Conservation (phyloP, 2,329 filamentous ascomycete species). For the Immersiporthe knoxdaviesiana region DNA sequence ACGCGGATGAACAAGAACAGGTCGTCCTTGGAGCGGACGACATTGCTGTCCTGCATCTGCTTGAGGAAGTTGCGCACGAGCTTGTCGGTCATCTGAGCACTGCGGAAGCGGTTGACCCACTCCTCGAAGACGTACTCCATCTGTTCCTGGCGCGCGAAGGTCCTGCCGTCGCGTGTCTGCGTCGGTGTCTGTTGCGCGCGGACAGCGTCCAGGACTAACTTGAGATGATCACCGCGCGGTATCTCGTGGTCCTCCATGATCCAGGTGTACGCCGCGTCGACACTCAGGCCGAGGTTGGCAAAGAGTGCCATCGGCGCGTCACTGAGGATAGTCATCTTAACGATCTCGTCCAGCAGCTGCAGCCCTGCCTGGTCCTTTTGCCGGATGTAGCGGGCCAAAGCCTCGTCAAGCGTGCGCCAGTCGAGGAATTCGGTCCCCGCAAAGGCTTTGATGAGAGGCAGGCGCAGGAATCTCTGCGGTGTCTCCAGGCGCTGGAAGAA, state of each 20-base stretch:
- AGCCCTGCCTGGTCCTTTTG: conserved; percentile 73
- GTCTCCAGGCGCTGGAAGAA: conserved; percentile 62
- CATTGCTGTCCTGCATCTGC: conserved; percentile 75
- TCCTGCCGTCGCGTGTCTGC: conserved; percentile 58
- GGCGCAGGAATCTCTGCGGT: conserved; percentile 54
- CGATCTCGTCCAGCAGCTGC: conserved; percentile 77
- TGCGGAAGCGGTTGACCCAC: conserved; percentile 83
- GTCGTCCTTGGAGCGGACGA: conserved; percentile 76
- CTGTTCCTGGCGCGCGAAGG: conserved; percentile 71
- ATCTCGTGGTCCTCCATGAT: conserved; percentile 72
- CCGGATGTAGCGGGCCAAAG: conserved; percentile 73
- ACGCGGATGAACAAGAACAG: conserved; percentile 78
- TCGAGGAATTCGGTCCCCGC: conserved; percentile 64
- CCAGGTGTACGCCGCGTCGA: conserved; percentile 83
- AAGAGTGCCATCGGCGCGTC: conserved; percentile 78
- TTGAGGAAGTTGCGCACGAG: conserved; percentile 76
- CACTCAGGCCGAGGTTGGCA: conserved; percentile 81
- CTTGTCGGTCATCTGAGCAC: conserved; percentile 74
- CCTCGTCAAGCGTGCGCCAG: conserved; percentile 68
- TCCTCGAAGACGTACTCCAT: conserved; percentile 96
- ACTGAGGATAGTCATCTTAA: conserved; percentile 78
- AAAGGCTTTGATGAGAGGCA: conserved; percentile 61
- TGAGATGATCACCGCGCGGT: conserved; percentile 68
- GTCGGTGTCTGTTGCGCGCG: conserved; percentile 47
- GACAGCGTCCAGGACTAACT: conserved; percentile 59